phyloP scores from a whole-genome alignment of 2,329 filamentous ascomycete species.

The Exutisphaerella laricina region DNA sequence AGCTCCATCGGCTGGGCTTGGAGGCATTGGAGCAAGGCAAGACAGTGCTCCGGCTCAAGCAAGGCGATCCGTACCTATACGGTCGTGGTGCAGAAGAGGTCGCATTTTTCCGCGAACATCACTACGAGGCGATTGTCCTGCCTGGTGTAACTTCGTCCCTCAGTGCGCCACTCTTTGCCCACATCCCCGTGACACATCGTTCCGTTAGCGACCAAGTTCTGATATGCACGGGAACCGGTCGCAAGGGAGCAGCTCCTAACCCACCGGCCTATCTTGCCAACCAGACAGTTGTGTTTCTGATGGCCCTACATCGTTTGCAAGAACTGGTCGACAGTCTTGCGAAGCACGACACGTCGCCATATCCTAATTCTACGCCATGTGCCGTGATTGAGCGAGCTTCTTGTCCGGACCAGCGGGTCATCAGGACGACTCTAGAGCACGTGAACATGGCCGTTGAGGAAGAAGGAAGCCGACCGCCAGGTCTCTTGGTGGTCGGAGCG shows the following conservation, averaged over 20 bases:
- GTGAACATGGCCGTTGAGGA: constrained; percentile 80
- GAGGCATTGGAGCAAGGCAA: constrained; percentile 63
- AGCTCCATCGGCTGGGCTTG: constrained; percentile 74
- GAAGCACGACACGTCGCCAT: constrained; percentile 28
- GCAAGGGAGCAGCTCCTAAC: constrained; percentile 76
- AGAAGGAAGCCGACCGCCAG: constrained; percentile 83
- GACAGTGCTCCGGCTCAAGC: constrained; percentile 83
- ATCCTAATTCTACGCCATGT: constrained; percentile 70
- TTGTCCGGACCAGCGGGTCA: constrained; percentile 89
- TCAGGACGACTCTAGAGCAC: constrained; percentile 74
- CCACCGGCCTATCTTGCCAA: constrained; percentile 72
- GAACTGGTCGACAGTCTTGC: constrained; percentile 69
- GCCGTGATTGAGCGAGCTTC: constrained; percentile 90
- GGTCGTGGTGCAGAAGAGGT: constrained; percentile 92
- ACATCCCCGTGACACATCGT: constrained; percentile 81
- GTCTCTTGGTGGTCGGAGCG: constrained; percentile 75
- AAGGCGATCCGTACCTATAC: constrained; percentile 95
- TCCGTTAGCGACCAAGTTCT: constrained; percentile 88
- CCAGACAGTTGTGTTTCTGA: constrained; percentile 86
- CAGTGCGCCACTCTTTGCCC: constrained; percentile 80
- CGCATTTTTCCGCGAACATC: constrained; percentile 69
- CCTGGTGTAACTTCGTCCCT: constrained; percentile 88
- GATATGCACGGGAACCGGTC: constrained; percentile 92
- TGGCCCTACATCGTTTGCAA: constrained; percentile 82
- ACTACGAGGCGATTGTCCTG: constrained; percentile 63